A percentile compares a stretch with the other conserved stretches of the same genome.
Evolutionary conservation across 2,329 filamentous ascomycete genomes (phyloP).

Genomic region (Aspergillus vadensis): DNA sequence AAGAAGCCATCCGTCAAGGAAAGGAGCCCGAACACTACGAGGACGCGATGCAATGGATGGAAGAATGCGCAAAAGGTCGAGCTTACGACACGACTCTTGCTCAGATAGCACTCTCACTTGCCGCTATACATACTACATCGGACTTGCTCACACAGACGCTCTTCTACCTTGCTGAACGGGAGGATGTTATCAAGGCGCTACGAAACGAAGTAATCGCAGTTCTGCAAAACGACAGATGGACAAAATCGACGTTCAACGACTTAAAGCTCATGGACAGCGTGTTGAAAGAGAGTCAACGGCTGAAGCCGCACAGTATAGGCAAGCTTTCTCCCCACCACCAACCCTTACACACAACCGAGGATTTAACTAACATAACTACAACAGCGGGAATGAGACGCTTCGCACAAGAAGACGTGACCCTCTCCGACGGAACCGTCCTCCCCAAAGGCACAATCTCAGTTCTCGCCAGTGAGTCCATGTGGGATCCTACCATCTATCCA

Average conservation of each 20-base stretch:
- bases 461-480: constrained; percentile 9
- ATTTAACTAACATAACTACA: neutral
- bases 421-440: constrained; percentile 16
- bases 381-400: constrained; percentile 5
- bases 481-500: constrained; percentile 11
- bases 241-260: constrained; percentile 41
- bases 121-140: constrained; percentile 26
- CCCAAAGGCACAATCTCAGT: constrained; percentile 6
- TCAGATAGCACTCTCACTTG: constrained; percentile 26
- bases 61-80: constrained; percentile 25
- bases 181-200: constrained; percentile 16
- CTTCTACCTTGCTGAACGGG: constrained; percentile 19
- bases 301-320: constrained; percentile 30
- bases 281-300: constrained; percentile 44
- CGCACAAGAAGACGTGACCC: constrained; percentile 2
- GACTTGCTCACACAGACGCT: constrained; percentile 28
- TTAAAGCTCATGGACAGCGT: constrained; percentile 48
- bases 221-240: constrained; percentile 28
- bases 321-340: neutral
- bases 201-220: constrained; percentile 26
- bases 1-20: neutral
- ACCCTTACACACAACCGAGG: neutral
- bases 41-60: constrained; percentile 30
- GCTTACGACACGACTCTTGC: constrained; percentile 21
- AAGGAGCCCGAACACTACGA: constrained; percentile 4